These are phyloP conservation scores for Flammula alnicola DNA, from an alignment of 1,284 basidiomycete genomes.

Conservation along the genomic window DNA sequence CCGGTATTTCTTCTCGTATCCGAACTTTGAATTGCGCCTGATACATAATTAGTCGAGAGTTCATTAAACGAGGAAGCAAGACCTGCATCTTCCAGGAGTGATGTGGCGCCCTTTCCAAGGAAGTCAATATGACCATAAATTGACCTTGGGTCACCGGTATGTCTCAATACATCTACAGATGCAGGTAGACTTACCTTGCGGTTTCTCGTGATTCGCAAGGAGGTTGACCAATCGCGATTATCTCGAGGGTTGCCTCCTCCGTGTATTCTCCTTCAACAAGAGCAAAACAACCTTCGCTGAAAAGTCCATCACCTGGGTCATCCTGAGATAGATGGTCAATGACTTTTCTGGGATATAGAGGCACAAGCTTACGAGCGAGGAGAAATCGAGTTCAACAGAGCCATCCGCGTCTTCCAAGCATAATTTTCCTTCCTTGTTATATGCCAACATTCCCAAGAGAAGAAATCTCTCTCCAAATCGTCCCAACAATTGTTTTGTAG, in stretches of 20 bases:
- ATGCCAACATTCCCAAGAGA: constrained; percentile 91
- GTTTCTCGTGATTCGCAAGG: constrained; percentile 89
- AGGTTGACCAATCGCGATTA: constrained; percentile 96
- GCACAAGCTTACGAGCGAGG: constrained; percentile 66
- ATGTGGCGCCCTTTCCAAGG: constrained; percentile 89
- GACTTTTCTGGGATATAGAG: background rate
- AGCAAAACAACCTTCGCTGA: constrained; percentile 95
- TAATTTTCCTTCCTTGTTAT: constrained; percentile 88
- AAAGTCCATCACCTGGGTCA: constrained; percentile 92
- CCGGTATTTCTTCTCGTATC: constrained; percentile 68
- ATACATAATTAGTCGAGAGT: background rate
- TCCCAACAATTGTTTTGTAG: constrained; percentile 95
- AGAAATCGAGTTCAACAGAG: constrained; percentile 87
- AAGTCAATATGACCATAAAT: constrained; percentile 96
- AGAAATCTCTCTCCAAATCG: constrained; percentile 90
- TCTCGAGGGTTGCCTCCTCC: constrained; percentile 85
- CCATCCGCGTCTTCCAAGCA: constrained; percentile 96
- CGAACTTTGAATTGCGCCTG: constrained; percentile 65
- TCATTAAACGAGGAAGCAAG: background rate
- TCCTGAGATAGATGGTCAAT: constrained; percentile 53
- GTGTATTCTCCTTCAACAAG: constrained; percentile 98
- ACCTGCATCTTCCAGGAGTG: constrained; percentile 89
- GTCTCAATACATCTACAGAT: background rate
- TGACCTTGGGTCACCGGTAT: constrained; percentile 52
- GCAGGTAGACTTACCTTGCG: constrained; percentile 61